Conservation (phyloP, 176 grass and related monocot species). For the Echinochloa phyllopogon region DNA sequence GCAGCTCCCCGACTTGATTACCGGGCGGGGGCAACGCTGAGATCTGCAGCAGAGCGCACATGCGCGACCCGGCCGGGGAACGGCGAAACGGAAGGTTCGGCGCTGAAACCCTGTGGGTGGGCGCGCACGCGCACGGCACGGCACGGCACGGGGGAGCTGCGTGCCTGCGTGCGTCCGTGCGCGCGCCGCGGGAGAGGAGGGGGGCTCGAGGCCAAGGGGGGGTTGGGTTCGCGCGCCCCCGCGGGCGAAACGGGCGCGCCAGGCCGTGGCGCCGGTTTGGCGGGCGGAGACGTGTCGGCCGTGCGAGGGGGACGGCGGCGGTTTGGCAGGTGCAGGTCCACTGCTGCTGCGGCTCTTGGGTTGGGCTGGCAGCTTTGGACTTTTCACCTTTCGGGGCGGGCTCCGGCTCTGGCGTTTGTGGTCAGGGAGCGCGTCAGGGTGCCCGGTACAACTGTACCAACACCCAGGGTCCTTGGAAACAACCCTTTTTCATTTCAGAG, state of each 20-base stretch:
- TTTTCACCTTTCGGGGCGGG: not conserved
- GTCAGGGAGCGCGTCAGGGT: not conserved
- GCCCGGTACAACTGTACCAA: not conserved
- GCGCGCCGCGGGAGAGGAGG: not conserved
- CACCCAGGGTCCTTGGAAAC: not conserved
- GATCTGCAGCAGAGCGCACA: constrained; percentile 45
- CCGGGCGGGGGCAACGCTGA: not conserved
- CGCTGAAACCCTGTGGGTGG: not conserved
- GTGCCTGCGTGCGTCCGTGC: not conserved
- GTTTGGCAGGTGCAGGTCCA: constrained; percentile 15
- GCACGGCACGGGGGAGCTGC: not conserved
- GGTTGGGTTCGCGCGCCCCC: not conserved
- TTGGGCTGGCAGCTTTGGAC: not conserved
- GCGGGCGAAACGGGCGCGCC: not conserved
- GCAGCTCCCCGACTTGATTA: constrained; percentile 40
- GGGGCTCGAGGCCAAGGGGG: not conserved
- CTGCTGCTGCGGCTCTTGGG: not conserved
- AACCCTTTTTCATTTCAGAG: not conserved
- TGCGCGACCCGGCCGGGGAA: not conserved
- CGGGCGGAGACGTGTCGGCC: not conserved
- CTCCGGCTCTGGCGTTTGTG: not conserved
- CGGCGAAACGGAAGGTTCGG: not conserved
- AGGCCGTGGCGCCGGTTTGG: not conserved
- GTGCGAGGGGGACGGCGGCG: not conserved
- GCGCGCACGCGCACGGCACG: no score